phyloP scores from a whole-genome alignment of 1,284 basidiomycete species.

The Porodaedalea pini region DNA sequence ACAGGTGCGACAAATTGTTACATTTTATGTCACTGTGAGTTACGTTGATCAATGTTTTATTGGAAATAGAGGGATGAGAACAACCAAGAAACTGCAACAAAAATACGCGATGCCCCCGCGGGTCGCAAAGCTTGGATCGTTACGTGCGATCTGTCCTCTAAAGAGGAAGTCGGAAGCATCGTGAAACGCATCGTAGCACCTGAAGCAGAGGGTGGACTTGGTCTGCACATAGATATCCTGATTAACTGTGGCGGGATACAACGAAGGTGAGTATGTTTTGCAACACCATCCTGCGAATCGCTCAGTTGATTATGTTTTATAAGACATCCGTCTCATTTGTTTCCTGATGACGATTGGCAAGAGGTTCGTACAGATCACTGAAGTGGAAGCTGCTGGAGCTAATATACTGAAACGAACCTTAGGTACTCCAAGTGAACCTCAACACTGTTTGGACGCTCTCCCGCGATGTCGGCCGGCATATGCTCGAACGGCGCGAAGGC shows the following conservation, averaged over 20 bases:
- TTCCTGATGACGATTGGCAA: constrained; percentile 54
- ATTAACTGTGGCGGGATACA: constrained; percentile 97
- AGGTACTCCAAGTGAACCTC: constrained; percentile 36
- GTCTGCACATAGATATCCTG: constrained; percentile 72
- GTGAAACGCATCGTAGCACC: constrained; percentile 62
- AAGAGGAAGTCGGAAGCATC: constrained; percentile 60
- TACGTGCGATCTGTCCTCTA: constrained; percentile 68
- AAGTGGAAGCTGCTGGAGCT: neutral
- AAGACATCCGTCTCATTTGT: constrained; percentile 33
- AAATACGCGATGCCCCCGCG: constrained; percentile 10
- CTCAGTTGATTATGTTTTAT: neutral
- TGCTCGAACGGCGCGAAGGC: constrained; percentile 36
- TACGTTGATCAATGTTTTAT: neutral
- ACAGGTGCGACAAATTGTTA: too few relatives aligned
- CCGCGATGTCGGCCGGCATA: constrained; percentile 34
- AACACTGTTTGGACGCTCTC: constrained; percentile 34
- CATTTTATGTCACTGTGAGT: neutral
- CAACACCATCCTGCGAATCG: constrained; percentile 26
- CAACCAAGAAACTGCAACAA: constrained; percentile 18
- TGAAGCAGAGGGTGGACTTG: constrained; percentile 42
- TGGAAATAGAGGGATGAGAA: constrained; percentile 16
- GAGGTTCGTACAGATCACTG: constrained; percentile 10
- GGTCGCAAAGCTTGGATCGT: constrained; percentile 17
- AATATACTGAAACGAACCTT: neutral
- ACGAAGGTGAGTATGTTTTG: constrained; percentile 75